These are phyloP conservation scores for Collybiopsis luxurians DNA, from an alignment of 768 basidiomycete species.

Conservation along the genomic window DNA sequence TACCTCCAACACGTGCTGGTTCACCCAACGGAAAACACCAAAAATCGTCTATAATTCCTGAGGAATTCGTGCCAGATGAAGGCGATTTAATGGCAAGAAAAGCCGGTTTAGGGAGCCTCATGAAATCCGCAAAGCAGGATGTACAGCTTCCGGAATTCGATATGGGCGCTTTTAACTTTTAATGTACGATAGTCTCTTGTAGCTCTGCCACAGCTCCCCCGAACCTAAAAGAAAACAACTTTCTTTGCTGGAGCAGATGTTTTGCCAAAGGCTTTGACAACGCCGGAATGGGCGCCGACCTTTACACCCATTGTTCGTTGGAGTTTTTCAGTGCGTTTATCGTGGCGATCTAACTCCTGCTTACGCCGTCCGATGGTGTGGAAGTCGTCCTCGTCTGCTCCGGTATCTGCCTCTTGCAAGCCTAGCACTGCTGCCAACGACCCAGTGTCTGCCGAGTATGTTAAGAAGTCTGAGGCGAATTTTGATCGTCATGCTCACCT, in stretches of 20 bases:
- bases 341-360: constrained; percentile 57
- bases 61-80: constrained; percentile 38
- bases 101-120: constrained; percentile 75
- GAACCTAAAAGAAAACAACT: constrained; percentile 49
- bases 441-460: constrained; percentile 29
- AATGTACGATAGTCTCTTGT: neutral
- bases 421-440: constrained; percentile 38
- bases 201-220: constrained; percentile 13
- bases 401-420: constrained; percentile 43
- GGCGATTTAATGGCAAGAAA: constrained; percentile 63
- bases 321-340: constrained; percentile 43
- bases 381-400: constrained; percentile 96
- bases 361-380: constrained; percentile 71
- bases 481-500: constrained; percentile 32
- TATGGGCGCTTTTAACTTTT: constrained; percentile 62
- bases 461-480: neutral
- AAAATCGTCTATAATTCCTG: constrained; percentile 16
- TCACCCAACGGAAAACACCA: constrained; percentile 38
- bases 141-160: constrained; percentile 85
- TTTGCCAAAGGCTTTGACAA: constrained; percentile 32
- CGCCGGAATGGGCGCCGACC: constrained; percentile 41
- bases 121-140: constrained; percentile 91
- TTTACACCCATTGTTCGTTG: constrained; percentile 41
- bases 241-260: constrained; percentile 34
- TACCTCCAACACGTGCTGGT: constrained; percentile 52